Conservation (phyloP, 2,329 filamentous ascomycete species). For the Emergomyces pasteurianus region DNA sequence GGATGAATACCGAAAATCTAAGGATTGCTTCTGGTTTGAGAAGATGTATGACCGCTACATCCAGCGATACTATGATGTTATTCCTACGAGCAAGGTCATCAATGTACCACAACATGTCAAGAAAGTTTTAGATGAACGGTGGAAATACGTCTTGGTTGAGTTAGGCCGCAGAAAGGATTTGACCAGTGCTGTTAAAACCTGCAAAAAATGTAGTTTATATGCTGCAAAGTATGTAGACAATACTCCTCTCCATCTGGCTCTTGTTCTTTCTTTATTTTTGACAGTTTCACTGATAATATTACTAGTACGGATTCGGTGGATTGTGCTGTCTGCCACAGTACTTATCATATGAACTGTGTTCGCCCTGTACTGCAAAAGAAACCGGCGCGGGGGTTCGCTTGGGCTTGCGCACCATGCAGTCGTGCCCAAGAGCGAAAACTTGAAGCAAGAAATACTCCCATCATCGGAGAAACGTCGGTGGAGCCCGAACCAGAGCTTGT, state of each 20-base stretch:
- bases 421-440: slow-evolving; percentile 88
- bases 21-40: slow-evolving; percentile 91
- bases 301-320: slow-evolving; percentile 83
- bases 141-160: slow-evolving; percentile 93
- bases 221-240: slow-evolving; percentile 62
- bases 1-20: slow-evolving; percentile 70
- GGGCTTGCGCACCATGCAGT: slow-evolving; percentile 93
- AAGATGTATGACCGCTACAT: slow-evolving; percentile 98
- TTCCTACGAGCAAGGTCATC: slow-evolving; percentile 82
- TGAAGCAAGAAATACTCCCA: slow-evolving; percentile 78
- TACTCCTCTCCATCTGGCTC: neutral
- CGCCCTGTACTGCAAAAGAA: slow-evolving; percentile 87
- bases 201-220: slow-evolving; percentile 83
- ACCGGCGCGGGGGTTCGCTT: slow-evolving; percentile 91
- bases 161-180: slow-evolving; percentile 87
- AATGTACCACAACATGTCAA: slow-evolving; percentile 94
- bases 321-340: slow-evolving; percentile 86
- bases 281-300: slow-evolving; percentile 16
- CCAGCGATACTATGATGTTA: slow-evolving; percentile 92
- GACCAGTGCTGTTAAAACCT: slow-evolving; percentile 89
- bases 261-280: neutral
- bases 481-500: slow-evolving; percentile 53
- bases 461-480: slow-evolving; percentile 42
- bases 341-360: slow-evolving; percentile 98
- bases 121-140: slow-evolving; percentile 87